Evolutionary conservation across 2,329 filamentous ascomycete genomes (phyloP).

Genomic region (Talaromyces islandicus): DNA sequence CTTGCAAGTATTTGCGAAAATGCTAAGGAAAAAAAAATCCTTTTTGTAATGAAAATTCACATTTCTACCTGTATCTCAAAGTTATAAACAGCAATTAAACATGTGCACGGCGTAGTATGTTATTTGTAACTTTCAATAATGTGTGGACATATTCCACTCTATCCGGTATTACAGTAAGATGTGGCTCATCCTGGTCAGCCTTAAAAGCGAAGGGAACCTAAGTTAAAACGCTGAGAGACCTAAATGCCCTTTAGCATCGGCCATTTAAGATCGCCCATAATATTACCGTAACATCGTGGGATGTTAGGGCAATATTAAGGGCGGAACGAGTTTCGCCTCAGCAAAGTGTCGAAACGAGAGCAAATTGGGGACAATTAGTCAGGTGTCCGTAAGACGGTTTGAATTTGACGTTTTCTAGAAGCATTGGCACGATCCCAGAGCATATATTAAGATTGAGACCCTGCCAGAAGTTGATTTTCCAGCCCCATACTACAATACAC

Average conservation of each 20-base stretch:
- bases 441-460: not conserved
- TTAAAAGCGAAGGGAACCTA: not conserved
- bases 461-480: not conserved
- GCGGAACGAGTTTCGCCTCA: not conserved
- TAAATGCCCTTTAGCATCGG: not conserved
- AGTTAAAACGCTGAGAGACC: not conserved
- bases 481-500: not conserved
- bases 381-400: not conserved
- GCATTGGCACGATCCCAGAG: not conserved
- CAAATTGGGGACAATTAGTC: not conserved
- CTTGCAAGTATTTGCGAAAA: not conserved
- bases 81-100: not conserved
- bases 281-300: not conserved
- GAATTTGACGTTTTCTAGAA: not conserved
- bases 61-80: not conserved
- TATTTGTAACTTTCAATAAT: not conserved
- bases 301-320: not conserved
- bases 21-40: too few relatives aligned
- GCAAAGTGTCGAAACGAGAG: not conserved
- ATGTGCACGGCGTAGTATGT: not conserved
- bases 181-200: not conserved
- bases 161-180: not conserved
- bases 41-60: too few relatives aligned
- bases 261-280: not conserved
- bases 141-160: not conserved